Evolutionary conservation across 305 asterid genomes (phyloP).

Genomic region (Solanum aculeatissimum): DNA sequence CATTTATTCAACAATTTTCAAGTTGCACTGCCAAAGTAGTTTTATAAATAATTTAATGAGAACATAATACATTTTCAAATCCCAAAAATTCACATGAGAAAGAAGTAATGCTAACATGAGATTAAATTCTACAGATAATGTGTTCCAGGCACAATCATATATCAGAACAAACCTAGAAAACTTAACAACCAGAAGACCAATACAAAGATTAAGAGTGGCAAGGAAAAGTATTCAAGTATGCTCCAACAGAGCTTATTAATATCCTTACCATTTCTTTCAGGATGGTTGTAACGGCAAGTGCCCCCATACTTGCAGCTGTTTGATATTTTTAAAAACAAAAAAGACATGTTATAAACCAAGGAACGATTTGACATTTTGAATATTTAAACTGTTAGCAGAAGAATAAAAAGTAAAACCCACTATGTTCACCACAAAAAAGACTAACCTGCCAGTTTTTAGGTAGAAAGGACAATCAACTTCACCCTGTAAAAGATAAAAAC

Average conservation of each 20-base stretch:
- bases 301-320: conserved; percentile 93
- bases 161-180: not conserved
- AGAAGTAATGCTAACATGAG: not conserved
- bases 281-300: conserved; percentile 89
- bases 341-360: not conserved
- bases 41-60: not conserved
- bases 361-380: not conserved
- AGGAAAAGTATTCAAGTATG: not conserved
- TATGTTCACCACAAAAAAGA: conserved; percentile 4
- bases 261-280: conserved; percentile 66
- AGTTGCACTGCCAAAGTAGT: not conserved
- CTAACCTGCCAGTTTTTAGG: conserved; percentile 93
- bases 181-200: not conserved
- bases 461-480: conserved; percentile 97
- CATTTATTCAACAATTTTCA: not conserved
- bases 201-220: not conserved
- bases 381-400: not conserved
- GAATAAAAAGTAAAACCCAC: not conserved
- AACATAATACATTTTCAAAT: not conserved
- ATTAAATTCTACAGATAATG: not conserved
- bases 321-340: conserved; percentile 6
- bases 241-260: not conserved
- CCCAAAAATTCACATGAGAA: not conserved
- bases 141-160: not conserved
- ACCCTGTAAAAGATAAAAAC: conserved; percentile 43